Percentiles rank a stretch among this genome's conserved stretches.
phyloP scores from a whole-genome alignment of 1,284 basidiomycete species.

The Puccinia horiana region DNA sequence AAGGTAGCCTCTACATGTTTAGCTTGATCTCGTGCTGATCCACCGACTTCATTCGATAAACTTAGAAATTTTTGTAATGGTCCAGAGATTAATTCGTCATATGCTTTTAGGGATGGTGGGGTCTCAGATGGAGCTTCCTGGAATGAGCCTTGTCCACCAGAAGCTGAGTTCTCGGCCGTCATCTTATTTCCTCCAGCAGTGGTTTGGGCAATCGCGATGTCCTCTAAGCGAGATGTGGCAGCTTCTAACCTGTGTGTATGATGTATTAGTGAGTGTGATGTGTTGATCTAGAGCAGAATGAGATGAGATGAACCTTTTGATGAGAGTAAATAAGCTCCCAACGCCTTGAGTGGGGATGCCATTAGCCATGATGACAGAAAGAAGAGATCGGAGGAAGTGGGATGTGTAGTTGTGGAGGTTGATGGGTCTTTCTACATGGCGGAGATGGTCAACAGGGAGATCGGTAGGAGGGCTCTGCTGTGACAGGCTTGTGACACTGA shows the following conservation, averaged over 20 bases:
- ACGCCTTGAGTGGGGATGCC: slow-evolving; percentile 45
- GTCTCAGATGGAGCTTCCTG: slow-evolving; percentile 57
- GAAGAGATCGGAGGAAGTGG: not conserved
- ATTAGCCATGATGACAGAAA: slow-evolving; percentile 28
- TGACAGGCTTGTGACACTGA: slow-evolving; percentile 1
- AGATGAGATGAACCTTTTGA: slow-evolving; percentile 28
- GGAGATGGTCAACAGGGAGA: not conserved
- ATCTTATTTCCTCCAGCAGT: slow-evolving; percentile 53
- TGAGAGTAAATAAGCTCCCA: slow-evolving; percentile 44
- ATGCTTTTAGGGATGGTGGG: slow-evolving; percentile 65
- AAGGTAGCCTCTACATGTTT: slow-evolving; percentile 71
- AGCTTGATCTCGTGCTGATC: slow-evolving; percentile 63
- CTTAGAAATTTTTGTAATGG: slow-evolving; percentile 50
- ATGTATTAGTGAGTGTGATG: not conserved
- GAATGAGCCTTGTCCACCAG: slow-evolving; percentile 57
- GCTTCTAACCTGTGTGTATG: slow-evolving; percentile 71
- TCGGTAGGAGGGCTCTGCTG: not conserved
- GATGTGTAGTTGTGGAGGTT: not conserved
- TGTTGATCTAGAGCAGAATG: not conserved
- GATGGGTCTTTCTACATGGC: not conserved
- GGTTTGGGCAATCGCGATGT: slow-evolving; percentile 68
- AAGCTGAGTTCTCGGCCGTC: slow-evolving; percentile 51
- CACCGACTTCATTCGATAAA: slow-evolving; percentile 41
- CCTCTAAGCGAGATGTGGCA: slow-evolving; percentile 89
- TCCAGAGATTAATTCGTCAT: slow-evolving; percentile 74